Evolutionary conservation across 2,329 filamentous ascomycete species (phyloP).

Genomic region (Penicillium hesseltinei): DNA sequence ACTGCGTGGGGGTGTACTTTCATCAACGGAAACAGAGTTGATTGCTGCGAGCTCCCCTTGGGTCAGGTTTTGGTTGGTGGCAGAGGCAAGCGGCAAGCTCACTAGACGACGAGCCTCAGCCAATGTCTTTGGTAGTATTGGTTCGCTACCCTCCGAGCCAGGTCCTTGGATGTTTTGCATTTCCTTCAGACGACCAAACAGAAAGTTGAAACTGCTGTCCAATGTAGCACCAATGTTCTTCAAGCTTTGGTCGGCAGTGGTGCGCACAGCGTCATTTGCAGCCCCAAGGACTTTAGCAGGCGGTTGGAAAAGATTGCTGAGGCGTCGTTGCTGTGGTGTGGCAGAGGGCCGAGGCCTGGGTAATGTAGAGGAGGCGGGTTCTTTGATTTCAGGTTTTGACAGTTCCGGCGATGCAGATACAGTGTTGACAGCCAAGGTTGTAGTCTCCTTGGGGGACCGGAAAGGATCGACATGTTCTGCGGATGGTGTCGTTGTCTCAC

Average conservation of each 20-base stretch:
- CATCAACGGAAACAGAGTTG: conserved; percentile 37
- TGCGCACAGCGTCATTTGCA: conserved; percentile 80
- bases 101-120: conserved; percentile 91
- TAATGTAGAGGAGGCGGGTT: conserved; percentile 34
- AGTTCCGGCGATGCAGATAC: conserved; percentile 33
- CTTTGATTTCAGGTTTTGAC: conserved; percentile 28
- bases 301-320: conserved; percentile 83
- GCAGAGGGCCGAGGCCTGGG: conserved; percentile 30
- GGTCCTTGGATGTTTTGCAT: conserved; percentile 50
- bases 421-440: conserved; percentile 29
- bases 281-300: conserved; percentile 78
- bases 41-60: conserved; percentile 55
- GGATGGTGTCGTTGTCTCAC: conserved; percentile 22
- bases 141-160: conserved; percentile 38
- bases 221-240: conserved; percentile 89
- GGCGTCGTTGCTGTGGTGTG: conserved; percentile 64
- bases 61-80: conserved; percentile 49
- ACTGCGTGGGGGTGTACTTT: conserved; percentile 34
- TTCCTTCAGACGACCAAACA: conserved; percentile 84
- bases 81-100: conserved; percentile 49
- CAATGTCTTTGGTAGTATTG: conserved; percentile 76
- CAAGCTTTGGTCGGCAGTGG: conserved; percentile 83
- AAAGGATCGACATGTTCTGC: conserved; percentile 29
- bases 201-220: conserved; percentile 88
- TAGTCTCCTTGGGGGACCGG: conserved; percentile 24